Evolutionary conservation across 441 rosid genomes (phyloP).

Genomic region (Kokia cookei): DNA sequence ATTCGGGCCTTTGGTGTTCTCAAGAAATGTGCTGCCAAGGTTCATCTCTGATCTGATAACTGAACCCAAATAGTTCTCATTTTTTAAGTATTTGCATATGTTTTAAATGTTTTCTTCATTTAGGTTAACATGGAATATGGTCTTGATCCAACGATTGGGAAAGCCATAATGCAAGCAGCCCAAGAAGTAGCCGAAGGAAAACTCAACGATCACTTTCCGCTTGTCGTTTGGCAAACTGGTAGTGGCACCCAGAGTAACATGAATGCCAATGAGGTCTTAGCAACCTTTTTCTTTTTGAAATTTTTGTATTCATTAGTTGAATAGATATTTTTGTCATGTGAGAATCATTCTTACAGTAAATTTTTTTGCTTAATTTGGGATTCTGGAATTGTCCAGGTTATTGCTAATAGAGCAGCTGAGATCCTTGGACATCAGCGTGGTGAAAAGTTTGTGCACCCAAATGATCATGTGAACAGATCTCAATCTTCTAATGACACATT

Average conservation of each 20-base stretch:
- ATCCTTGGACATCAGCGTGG: constrained; percentile 90
- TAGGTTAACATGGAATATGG: constrained; percentile 91
- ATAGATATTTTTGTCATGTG: neutral
- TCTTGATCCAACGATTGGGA: constrained; percentile 81
- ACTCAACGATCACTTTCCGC: constrained; percentile 83
- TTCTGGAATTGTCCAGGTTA: constrained; percentile 43
- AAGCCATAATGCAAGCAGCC: constrained; percentile 91
- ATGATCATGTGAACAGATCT: constrained; percentile 93
- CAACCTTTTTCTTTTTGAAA: neutral
- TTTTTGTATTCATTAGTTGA: neutral
- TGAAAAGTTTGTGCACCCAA: constrained; percentile 85
- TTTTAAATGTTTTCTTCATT: neutral
- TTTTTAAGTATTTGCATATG: neutral
- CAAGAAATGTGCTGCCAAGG: constrained; percentile 95
- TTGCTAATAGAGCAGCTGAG: constrained; percentile 97
- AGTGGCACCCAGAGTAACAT: constrained; percentile 99
- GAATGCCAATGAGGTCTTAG: constrained; percentile 80
- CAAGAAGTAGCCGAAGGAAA: constrained; percentile 92
- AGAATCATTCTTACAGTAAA: constrained; percentile 31
- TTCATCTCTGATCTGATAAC: constrained; percentile 10
- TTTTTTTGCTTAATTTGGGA: constrained; percentile 9
- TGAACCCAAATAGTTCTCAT: neutral
- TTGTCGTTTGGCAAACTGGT: constrained; percentile 98
- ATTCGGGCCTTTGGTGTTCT: constrained; percentile 88
- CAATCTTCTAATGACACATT: constrained; percentile 96